These are phyloP conservation scores for Geotrichum restrictum DNA, from an alignment of 1,139 yeast genomes.

Conservation along the genomic window DNA sequence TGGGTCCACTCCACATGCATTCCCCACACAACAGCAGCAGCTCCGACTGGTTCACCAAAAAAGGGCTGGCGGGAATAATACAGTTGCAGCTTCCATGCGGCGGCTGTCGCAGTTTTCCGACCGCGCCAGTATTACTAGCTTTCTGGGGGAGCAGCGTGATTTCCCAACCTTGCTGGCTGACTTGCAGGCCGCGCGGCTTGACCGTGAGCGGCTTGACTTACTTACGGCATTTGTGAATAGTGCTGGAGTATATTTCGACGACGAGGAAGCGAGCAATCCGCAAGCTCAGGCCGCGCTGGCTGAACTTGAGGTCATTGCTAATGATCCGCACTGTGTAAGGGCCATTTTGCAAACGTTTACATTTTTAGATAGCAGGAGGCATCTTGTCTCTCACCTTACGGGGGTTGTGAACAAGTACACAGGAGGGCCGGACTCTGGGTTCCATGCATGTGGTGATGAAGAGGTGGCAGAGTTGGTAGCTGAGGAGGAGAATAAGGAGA, in stretches of 20 bases:
- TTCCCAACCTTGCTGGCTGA: background rate
- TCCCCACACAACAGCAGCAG: background rate
- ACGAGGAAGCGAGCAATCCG: background rate
- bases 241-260: background rate
- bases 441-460: background rate
- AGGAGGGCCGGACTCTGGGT: background rate
- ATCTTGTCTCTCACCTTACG: constrained; percentile 11
- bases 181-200: constrained; percentile 11
- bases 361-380: constrained; percentile 13
- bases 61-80: background rate
- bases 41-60: constrained; percentile 1
- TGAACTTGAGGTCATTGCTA: background rate
- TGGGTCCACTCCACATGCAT: background rate
- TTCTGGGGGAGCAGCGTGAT: constrained; percentile 4
- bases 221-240: constrained; percentile 5
- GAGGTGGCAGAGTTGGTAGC: background rate
- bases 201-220: constrained; percentile 15
- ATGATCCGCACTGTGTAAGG: constrained; percentile 5
- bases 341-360: constrained; percentile 13
- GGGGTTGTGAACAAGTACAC: background rate
- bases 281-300: background rate
- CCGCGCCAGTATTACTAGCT: background rate
- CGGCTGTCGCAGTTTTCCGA: constrained; percentile 7
- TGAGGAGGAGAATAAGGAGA: background rate
- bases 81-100: constrained; percentile 3